Conservation (phyloP, 2,329 filamentous ascomycete species). For the Sporothrix schenckii region DNA sequence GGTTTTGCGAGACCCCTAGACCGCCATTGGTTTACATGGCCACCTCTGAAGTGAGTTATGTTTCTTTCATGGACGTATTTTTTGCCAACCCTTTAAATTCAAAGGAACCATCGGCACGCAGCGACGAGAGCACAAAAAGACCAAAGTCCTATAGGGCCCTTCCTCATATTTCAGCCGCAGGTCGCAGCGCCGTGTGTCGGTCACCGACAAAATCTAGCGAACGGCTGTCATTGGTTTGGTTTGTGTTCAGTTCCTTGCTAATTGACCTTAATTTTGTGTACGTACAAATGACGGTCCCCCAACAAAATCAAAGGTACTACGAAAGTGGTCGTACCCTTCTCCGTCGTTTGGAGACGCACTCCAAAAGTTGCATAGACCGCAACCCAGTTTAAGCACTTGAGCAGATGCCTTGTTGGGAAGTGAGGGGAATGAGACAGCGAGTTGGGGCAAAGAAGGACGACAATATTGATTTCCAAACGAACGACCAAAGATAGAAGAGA, state of each 20-base stretch:
- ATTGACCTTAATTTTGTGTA: background rate
- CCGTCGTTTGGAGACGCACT: background rate
- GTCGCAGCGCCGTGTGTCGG: background rate
- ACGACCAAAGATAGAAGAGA: background rate
- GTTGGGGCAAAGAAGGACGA: background rate
- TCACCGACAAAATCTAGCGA: background rate
- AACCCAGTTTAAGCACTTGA: background rate
- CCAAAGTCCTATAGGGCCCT: background rate
- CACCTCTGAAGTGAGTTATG: too few species aligned
- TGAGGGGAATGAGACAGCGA: background rate
- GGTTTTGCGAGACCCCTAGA: background rate
- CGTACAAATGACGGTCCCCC: background rate
- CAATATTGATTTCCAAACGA: background rate
- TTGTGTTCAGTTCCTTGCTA: background rate
- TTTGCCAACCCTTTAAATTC: background rate
- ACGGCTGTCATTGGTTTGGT: too few species aligned
- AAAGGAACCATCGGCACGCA: background rate
- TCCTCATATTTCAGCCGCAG: background rate
- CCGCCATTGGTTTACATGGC: background rate
- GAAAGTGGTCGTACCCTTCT: background rate
- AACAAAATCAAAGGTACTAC: conserved; percentile 14
- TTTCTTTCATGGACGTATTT: background rate
- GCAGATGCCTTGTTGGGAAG: conserved; percentile 20
- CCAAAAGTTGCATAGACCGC: background rate
- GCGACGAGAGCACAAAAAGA: background rate